Percentiles rank a stretch among this genome's conserved stretches.
Evolutionary conservation across 1,284 basidiomycete species (phyloP).

Genomic region (Pseudozyma sp.): DNA sequence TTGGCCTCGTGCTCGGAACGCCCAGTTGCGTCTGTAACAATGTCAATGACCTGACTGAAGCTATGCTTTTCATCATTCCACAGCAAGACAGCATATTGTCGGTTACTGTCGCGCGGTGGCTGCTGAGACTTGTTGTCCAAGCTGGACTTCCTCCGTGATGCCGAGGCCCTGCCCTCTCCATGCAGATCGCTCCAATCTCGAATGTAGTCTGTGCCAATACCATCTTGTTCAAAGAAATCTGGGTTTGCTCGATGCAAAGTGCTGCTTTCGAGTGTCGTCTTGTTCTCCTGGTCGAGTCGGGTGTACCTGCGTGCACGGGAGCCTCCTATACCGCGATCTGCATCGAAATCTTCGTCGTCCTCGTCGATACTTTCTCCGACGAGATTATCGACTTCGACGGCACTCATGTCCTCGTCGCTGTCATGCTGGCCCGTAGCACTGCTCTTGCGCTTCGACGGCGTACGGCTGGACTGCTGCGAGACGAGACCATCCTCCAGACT

Average conservation of each 20-base stretch:
- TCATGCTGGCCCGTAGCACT: conserved; percentile 29
- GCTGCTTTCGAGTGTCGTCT: conserved; percentile 11
- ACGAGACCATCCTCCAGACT: conserved; percentile 26
- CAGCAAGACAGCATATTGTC: conserved; percentile 82
- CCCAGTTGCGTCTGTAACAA: conserved; percentile 57
- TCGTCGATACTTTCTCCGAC: conserved; percentile 45
- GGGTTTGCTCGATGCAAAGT: conserved; percentile 24
- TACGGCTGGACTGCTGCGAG: conserved; percentile 23
- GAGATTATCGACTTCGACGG: conserved; percentile 43
- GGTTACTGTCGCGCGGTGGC: conserved; percentile 20
- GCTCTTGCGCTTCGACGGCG: conserved; percentile 40
- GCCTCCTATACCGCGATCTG: conserved; percentile 13
- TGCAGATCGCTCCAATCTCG: conserved; percentile 4
- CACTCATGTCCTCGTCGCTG: conserved; percentile 50
- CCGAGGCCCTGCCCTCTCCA: conserved; percentile 15
- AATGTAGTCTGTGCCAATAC: neutral
- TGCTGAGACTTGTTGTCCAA: conserved; percentile 18
- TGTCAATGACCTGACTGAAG: conserved; percentile 86
- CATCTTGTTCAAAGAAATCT: conserved; percentile 2
- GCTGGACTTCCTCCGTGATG: conserved; percentile 19
- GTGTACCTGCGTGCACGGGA: conserved; percentile 24
- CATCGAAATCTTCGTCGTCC: conserved; percentile 16
- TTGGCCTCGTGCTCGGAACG: conserved; percentile 71
- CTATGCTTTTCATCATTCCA: conserved; percentile 99
- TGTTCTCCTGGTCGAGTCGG: conserved; percentile 18